Evolutionary conservation across 2,329 filamentous ascomycete species (phyloP).

Genomic region (Xylariaceae sp.): DNA sequence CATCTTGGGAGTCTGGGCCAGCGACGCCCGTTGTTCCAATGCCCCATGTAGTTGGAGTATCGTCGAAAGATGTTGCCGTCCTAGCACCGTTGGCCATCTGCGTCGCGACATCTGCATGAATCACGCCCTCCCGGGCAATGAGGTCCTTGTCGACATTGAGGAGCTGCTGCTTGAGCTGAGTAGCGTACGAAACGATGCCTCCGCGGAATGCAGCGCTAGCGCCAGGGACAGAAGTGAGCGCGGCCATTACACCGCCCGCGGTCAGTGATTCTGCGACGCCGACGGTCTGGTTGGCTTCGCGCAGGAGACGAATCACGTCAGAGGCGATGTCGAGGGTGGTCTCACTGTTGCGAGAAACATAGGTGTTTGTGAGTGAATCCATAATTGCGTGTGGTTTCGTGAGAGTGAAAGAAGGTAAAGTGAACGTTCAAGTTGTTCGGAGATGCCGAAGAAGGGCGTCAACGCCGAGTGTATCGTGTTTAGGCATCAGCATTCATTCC

Average conservation of each 20-base stretch:
- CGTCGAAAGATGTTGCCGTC: constrained; percentile 9
- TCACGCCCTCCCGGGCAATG: constrained; percentile 22
- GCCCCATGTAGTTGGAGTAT: constrained; percentile 20
- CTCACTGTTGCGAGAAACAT: constrained; percentile 1
- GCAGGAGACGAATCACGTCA: constrained; percentile 10
- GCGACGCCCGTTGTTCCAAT: constrained; percentile 26
- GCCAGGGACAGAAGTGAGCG: constrained; percentile 29
- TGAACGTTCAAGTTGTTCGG: neutral
- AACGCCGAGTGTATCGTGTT: neutral
- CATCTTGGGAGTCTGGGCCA: constrained; percentile 24
- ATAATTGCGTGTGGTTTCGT: neutral
- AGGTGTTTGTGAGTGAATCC: neutral
- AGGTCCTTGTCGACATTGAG: constrained; percentile 23
- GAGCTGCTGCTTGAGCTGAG: constrained; percentile 26
- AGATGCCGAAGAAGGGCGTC: neutral
- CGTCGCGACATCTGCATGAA: constrained; percentile 23
- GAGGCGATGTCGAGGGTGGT: constrained; percentile 9
- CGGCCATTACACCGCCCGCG: constrained; percentile 29
- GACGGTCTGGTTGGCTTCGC: too few relatives aligned
- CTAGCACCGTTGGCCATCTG: constrained; percentile 21
- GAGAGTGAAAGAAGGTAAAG: neutral
- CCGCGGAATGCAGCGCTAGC: constrained; percentile 31
- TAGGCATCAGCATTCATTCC: neutral
- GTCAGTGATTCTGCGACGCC: constrained; percentile 33
- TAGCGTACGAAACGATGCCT: constrained; percentile 32